Conservation (phyloP, 768 basidiomycete genomes). For the Xanthoconium purpureum region DNA sequence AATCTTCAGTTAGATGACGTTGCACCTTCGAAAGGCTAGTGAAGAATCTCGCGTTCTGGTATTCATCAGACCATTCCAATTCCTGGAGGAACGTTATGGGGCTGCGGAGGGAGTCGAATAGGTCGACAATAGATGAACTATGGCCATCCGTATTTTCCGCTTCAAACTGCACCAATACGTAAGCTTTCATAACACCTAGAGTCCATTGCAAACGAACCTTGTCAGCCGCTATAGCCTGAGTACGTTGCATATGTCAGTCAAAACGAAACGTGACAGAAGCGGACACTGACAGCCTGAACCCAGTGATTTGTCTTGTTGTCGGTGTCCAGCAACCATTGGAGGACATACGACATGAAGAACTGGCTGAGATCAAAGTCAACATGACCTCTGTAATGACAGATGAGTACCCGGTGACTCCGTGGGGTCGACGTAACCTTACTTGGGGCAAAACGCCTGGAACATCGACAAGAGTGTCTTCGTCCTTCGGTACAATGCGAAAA, state of each 20-base stretch:
- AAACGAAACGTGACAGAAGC: neutral
- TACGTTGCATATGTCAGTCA: slow-evolving; percentile 9
- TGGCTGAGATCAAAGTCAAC: slow-evolving; percentile 65
- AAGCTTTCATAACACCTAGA: neutral
- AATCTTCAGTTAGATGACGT: neutral
- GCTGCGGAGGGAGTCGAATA: slow-evolving; percentile 91
- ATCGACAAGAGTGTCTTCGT: slow-evolving; percentile 74
- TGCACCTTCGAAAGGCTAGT: slow-evolving; percentile 84
- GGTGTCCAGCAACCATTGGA: slow-evolving; percentile 85
- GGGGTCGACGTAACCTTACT: slow-evolving; percentile 46
- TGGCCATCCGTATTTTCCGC: slow-evolving; percentile 77
- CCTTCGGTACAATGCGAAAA: slow-evolving; percentile 82
- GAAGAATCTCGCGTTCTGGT: slow-evolving; percentile 86
- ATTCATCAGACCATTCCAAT: slow-evolving; percentile 88
- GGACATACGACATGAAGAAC: slow-evolving; percentile 87
- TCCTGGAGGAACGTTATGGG: slow-evolving; percentile 87
- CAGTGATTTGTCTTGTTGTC: slow-evolving; percentile 89
- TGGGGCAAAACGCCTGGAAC: slow-evolving; percentile 74
- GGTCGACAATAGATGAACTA: slow-evolving; percentile 95
- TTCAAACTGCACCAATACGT: slow-evolving; percentile 54
- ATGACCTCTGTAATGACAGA: slow-evolving; percentile 40
- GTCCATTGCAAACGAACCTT: slow-evolving; percentile 46
- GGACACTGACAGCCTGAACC: slow-evolving; percentile 78
- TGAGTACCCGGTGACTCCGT: neutral
- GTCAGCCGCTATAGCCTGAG: slow-evolving; percentile 76